Evolutionary conservation across 2,329 filamentous ascomycete genomes (phyloP).

Genomic region (Onygenales sp.): DNA sequence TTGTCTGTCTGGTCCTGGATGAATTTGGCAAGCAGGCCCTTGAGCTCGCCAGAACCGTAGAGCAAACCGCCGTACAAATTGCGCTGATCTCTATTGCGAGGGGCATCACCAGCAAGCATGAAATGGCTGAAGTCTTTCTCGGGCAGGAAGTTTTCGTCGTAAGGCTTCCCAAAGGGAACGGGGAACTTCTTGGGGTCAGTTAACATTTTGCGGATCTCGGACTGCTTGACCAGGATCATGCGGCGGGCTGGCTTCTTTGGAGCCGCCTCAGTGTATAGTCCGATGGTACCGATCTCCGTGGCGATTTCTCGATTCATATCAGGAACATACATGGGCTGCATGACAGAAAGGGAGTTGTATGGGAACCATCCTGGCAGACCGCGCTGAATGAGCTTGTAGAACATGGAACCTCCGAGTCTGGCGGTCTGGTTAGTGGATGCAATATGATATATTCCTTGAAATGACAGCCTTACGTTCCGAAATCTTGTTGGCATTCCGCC

Average conservation of each 20-base stretch:
- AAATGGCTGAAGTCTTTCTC: constrained; percentile 10
- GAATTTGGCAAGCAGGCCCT: constrained; percentile 1
- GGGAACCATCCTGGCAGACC: constrained; percentile 19
- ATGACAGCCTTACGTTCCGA: constrained; percentile 8
- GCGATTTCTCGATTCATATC: constrained; percentile 18
- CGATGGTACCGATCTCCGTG: constrained; percentile 11
- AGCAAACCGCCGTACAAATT: constrained; percentile 6
- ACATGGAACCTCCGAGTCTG: constrained; percentile 17
- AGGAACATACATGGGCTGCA: constrained; percentile 18
- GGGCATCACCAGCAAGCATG: constrained; percentile 12
- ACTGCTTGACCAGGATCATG: constrained; percentile 10
- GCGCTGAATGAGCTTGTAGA: constrained; percentile 19
- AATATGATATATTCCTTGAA: background rate
- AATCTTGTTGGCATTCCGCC: constrained; percentile 23
- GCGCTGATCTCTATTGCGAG: constrained; percentile 8
- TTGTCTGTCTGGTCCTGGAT: constrained; percentile 5
- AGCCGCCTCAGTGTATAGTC: constrained; percentile 4
- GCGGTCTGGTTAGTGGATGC: background rate
- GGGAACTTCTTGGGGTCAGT: constrained; percentile 14
- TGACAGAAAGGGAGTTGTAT: constrained; percentile 16
- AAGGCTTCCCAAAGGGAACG: constrained; percentile 10
- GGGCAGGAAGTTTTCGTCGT: constrained; percentile 11
- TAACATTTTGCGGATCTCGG: constrained; percentile 10
- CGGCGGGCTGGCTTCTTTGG: constrained; percentile 6
- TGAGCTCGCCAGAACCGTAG: constrained; percentile 5